Percentiles rank a stretch among this genome's conserved stretches.
phyloP scores from a whole-genome alignment of 1,284 basidiomycete genomes.

The Sporisorium sorghi region DNA sequence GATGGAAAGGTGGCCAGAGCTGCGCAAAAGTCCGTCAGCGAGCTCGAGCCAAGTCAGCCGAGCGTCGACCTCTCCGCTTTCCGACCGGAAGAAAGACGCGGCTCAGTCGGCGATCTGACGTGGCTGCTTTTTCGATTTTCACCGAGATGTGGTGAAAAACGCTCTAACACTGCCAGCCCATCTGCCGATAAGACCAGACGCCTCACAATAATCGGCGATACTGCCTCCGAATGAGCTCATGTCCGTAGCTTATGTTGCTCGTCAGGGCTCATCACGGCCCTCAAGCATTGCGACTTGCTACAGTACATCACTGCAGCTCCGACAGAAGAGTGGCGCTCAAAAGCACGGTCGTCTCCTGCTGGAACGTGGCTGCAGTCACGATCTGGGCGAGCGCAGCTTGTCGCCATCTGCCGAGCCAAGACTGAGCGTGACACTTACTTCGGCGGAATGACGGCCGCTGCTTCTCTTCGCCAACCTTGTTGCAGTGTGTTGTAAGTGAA shows the following conservation, averaged over 20 bases:
- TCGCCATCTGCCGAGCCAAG: background rate
- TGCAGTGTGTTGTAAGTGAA: background rate
- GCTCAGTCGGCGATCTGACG: slow-evolving; percentile 30
- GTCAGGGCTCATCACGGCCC: too few relatives aligned
- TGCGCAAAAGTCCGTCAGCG: background rate
- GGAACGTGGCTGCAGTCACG: slow-evolving; percentile 1
- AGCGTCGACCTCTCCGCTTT: background rate
- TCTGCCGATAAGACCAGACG: background rate
- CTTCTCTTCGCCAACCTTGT: background rate
- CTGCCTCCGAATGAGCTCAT: too few relatives aligned
- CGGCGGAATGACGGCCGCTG: slow-evolving; percentile 3
- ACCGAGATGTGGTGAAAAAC: too few relatives aligned
- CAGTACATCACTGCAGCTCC: background rate
- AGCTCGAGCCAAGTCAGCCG: slow-evolving; percentile 14
- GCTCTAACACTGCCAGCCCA: too few relatives aligned
- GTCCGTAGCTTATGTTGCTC: too few relatives aligned
- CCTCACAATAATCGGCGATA: background rate
- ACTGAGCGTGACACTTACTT: background rate
- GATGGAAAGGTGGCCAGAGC: background rate
- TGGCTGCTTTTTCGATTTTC: slow-evolving; percentile 6
- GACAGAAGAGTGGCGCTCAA: background rate
- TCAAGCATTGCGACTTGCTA: too few relatives aligned
- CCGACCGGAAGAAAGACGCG: slow-evolving; percentile 19
- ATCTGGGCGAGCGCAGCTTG: background rate
- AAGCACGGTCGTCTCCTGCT: background rate